Evolutionary conservation across 805 yeast species (phyloP).

Genomic region (Monosporozyma aquatica): DNA sequence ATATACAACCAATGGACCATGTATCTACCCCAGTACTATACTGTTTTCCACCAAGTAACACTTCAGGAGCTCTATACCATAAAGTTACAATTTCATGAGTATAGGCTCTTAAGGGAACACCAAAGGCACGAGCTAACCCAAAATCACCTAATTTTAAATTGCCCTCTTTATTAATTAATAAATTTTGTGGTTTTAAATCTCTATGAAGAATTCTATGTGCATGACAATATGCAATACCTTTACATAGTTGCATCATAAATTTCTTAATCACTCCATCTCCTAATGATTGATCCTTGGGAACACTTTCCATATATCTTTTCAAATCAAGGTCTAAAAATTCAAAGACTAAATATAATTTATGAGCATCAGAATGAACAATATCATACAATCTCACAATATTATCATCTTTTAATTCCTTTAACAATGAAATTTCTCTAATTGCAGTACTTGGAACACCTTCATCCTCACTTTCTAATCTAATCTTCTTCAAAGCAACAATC

Average conservation of each 20-base stretch:
- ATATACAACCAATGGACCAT: constrained; percentile 97
- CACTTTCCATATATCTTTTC: constrained; percentile 87
- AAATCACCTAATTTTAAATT: constrained; percentile 92
- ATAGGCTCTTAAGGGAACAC: constrained; percentile 94
- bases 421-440: constrained; percentile 86
- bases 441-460: constrained; percentile 99
- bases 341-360: constrained; percentile 86
- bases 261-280: constrained; percentile 79
- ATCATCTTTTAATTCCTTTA: constrained; percentile 90
- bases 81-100: constrained; percentile 95
- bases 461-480: constrained; percentile 80
- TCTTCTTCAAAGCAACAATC: constrained; percentile 89
- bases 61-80: constrained; percentile 98
- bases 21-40: constrained; percentile 95
- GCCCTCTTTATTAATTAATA: constrained; percentile 81
- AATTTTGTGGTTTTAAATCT: constrained; percentile 90
- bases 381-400: constrained; percentile 89
- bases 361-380: constrained; percentile 87
- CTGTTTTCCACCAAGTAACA: constrained; percentile 85
- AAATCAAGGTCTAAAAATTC: constrained; percentile 90
- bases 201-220: constrained; percentile 59
- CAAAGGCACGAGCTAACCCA: constrained; percentile 95
- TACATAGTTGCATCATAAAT: constrained; percentile 87
- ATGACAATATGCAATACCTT: constrained; percentile 68
- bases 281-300: constrained; percentile 79